Base-by-base conservation (phyloP, 75 land plant genomes). In the Selaginella tamariscina region DNA sequence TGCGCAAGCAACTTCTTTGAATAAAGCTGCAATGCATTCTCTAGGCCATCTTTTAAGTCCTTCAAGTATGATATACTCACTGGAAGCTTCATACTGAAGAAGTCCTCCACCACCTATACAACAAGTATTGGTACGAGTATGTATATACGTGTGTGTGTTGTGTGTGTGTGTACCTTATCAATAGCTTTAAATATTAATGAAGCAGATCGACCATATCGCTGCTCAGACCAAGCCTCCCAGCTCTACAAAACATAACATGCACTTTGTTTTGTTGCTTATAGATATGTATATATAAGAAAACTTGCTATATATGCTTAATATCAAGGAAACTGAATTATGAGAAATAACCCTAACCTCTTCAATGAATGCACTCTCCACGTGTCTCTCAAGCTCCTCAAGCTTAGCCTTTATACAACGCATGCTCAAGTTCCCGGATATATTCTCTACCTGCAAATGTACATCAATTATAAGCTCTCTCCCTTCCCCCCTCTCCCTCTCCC, bases 401-500 rank as follows among this genome's bases (percentile, higher is more conserved):
- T 93, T 87, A 56, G 83, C 65, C 54, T 89, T 93, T 66, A 93
- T 78, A 93, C 98, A 93, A 0, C 95, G 87, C 85, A 93, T 71
- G 30, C 44, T 78, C 74, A 79, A 69, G 1, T 83, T 81, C 33
- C 88, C 86, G 11, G 49, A 15, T 39, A 39, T 39, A 5, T 39
- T 39, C 5, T 39, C 49, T 39, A 39, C 11, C 49, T 39, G 49
- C 49, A 39, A 39, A 39, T 39, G 49, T 39, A 39, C 49, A 39
- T 15, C 49, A 5, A 5, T 15, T 5, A 15, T 39, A 39, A 39
- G 49, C 49, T 39, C 5, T n/a, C n/a, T n/a, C n/a, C n/a, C n/a
- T n/a, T n/a, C n/a, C n/a, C n/a, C n/a, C n/a, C n/a, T n/a, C n/a
- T n/a, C n/a, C n/a, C n/a, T n/a, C n/a, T n/a, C n/a, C n/a, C n/a